phyloP scores from a whole-genome alignment of 2,329 filamentous ascomycete genomes.

The Knufia petricola region DNA sequence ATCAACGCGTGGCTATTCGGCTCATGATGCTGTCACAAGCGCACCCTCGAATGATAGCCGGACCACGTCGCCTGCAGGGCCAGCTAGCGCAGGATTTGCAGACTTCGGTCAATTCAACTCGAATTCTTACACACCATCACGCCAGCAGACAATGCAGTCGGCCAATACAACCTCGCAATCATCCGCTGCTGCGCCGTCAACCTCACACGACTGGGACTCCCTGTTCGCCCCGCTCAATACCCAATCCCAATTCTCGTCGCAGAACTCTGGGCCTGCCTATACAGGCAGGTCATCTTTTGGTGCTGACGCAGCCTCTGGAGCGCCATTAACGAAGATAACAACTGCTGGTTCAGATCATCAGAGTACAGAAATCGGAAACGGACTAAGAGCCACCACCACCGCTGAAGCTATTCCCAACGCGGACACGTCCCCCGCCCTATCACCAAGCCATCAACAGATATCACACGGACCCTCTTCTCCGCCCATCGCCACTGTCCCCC shows the following conservation, averaged over 20 bases:
- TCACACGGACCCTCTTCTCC: constrained; percentile 1
- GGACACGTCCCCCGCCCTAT: not conserved
- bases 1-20: not conserved
- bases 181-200: constrained; percentile 32
- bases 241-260: constrained; percentile 34
- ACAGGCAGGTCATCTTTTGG: too few species aligned
- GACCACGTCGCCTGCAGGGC: constrained; percentile 24
- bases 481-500: not conserved
- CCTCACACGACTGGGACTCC: constrained; percentile 79
- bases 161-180: constrained; percentile 32
- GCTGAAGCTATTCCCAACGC: not conserved
- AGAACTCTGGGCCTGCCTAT: not conserved
- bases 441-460: not conserved
- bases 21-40: constrained; percentile 17
- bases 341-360: not conserved
- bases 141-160: constrained; percentile 5
- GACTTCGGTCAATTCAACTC: constrained; percentile 42
- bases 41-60: constrained; percentile 20
- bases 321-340: not conserved
- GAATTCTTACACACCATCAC: constrained; percentile 1
- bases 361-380: not conserved
- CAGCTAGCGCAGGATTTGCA: not conserved
- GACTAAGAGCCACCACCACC: constrained; percentile 5
- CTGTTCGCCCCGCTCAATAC: constrained; percentile 56
- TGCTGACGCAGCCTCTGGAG: not conserved